Evolutionary conservation across 139 green algal species (phyloP).

Genomic region (Closterium sp.): DNA sequence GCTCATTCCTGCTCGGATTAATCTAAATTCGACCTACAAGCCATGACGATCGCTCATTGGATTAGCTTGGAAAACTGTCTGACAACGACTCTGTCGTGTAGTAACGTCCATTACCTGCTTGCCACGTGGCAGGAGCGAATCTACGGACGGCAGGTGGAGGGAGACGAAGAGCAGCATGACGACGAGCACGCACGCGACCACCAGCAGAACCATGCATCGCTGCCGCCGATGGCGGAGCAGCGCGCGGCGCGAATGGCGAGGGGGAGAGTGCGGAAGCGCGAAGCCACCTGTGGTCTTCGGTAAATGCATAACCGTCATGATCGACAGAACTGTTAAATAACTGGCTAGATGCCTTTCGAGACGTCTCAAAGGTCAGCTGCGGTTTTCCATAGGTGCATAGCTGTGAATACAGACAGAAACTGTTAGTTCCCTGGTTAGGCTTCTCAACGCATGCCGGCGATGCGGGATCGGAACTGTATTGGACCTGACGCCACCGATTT

Average conservation of each 20-base stretch:
- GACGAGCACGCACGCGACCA: neutral
- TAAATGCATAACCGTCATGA: neutral
- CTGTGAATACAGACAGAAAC: no score
- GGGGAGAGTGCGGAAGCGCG: neutral
- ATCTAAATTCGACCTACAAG: no score
- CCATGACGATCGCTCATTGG: no score
- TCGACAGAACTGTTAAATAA: no score
- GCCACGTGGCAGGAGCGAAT: neutral
- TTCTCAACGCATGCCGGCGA: no score
- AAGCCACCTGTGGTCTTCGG: neutral
- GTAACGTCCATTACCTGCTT: neutral
- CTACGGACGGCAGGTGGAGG: neutral
- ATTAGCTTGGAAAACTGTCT: no score
- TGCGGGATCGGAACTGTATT: neutral
- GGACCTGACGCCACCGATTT: neutral
- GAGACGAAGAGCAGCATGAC: neutral
- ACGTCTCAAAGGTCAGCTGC: neutral
- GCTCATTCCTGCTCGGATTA: no score
- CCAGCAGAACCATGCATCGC: neutral
- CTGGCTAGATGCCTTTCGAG: neutral
- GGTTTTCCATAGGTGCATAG: neutral
- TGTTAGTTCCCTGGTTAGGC: neutral
- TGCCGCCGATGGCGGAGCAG: neutral
- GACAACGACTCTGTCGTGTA: no score
- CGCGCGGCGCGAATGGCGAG: neutral